phyloP scores from a whole-genome alignment of 805 yeast species.

The Lipomyces starkeyi region DNA sequence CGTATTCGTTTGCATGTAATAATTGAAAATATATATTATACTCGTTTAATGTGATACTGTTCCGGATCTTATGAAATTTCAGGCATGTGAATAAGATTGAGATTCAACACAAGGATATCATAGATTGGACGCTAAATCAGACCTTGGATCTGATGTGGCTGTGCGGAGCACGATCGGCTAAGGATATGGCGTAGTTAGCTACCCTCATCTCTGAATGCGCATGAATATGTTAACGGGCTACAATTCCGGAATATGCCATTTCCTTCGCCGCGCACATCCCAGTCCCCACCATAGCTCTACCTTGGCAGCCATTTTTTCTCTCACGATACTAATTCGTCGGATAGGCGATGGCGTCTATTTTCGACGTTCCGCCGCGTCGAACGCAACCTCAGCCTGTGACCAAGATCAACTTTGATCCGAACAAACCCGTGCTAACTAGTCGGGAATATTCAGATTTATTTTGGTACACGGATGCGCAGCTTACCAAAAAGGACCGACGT shows the following conservation, averaged over 20 bases:
- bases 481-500: conserved; percentile 24
- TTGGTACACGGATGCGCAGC: conserved; percentile 31
- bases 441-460: conserved; percentile 31
- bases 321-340: not conserved
- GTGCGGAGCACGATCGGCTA: not conserved
- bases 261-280: no score
- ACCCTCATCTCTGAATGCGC: no score
- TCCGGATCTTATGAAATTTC: not conserved
- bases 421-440: conserved; percentile 8
- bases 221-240: no score
- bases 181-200: no score
- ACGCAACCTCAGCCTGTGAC: conserved; percentile 17
- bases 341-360: conserved; percentile 8
- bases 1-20: not conserved
- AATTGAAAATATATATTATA: not conserved
- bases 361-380: conserved; percentile 34
- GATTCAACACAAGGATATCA: no score
- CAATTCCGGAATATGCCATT: no score
- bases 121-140: no score
- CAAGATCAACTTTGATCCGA: conserved; percentile 24
- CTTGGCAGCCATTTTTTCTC: not conserved
- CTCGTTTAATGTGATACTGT: not conserved
- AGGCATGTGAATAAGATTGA: no score
- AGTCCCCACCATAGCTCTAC: not conserved
- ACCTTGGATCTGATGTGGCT: not conserved